Evolutionary conservation across 2,329 filamentous ascomycete species (phyloP).

Genomic region (Aspergillus sp.): DNA sequence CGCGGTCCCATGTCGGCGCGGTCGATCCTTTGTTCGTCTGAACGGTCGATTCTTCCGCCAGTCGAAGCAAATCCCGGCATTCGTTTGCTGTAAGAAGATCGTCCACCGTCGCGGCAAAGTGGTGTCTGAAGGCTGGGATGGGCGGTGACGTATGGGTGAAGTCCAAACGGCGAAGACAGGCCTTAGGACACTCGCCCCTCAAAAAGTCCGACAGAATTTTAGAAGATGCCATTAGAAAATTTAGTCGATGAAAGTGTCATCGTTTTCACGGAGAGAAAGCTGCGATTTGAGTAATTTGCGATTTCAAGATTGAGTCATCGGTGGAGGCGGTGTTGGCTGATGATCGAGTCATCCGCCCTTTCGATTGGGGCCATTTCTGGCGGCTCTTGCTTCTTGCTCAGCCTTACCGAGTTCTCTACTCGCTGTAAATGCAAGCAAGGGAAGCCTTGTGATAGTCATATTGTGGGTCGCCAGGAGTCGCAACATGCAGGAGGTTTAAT

Average conservation of each 20-base stretch:
- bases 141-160: conserved; percentile 12
- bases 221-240: neutral
- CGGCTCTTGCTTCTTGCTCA: too few relatives aligned
- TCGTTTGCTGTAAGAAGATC: conserved; percentile 9
- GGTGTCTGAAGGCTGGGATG: conserved; percentile 10
- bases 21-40: conserved; percentile 5
- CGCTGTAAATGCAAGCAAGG: too few relatives aligned
- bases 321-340: too few relatives aligned
- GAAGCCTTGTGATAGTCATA: too few relatives aligned
- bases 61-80: conserved; percentile 47
- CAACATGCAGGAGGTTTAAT: too few relatives aligned
- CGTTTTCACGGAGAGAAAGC: too few relatives aligned
- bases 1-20: conserved; percentile 58
- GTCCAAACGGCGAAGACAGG: conserved; percentile 6
- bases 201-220: neutral
- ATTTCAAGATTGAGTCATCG: too few relatives aligned
- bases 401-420: too few relatives aligned
- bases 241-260: neutral
- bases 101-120: conserved; percentile 13
- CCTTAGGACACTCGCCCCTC: neutral
- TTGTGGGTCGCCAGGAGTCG: too few relatives aligned
- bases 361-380: too few relatives aligned
- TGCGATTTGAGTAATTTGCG: too few relatives aligned
- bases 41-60: conserved; percentile 46
- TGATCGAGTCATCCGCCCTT: too few relatives aligned